Conservation (phyloP, 2,329 filamentous ascomycete genomes). For the Thermothelomyces thermophilus region DNA sequence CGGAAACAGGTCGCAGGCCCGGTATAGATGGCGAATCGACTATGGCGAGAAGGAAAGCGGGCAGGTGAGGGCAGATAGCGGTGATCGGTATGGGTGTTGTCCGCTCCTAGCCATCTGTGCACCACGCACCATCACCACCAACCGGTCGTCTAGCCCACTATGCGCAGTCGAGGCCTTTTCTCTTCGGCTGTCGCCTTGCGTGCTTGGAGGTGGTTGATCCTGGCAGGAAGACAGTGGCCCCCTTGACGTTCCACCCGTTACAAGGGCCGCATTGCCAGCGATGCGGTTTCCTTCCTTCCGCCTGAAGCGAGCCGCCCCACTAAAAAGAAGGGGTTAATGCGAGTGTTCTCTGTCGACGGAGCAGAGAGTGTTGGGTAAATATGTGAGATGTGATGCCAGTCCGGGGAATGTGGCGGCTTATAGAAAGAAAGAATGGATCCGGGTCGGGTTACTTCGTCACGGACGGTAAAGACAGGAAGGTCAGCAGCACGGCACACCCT, state of each 20-base stretch:
- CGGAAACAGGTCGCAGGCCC: neutral
- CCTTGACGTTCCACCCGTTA: constrained; percentile 17
- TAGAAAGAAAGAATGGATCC: constrained; percentile 10
- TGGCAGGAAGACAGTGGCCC: constrained; percentile 4
- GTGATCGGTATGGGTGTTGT: constrained; percentile 20
- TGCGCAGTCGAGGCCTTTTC: constrained; percentile 19
- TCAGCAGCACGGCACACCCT: constrained; percentile 25
- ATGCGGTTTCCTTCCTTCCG: constrained; percentile 23
- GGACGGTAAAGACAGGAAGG: constrained; percentile 6
- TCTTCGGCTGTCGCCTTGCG: constrained; percentile 19
- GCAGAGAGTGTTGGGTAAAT: constrained; percentile 3
- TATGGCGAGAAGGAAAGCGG: constrained; percentile 16
- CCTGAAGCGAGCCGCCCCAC: constrained; percentile 1
- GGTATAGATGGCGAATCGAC: constrained; percentile 3
- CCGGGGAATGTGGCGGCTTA: constrained; percentile 14
- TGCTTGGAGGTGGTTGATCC: constrained; percentile 19
- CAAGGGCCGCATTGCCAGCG: constrained; percentile 29
- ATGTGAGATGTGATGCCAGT: constrained; percentile 10
- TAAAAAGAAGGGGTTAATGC: constrained; percentile 7
- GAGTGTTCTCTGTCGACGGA: constrained; percentile 5
- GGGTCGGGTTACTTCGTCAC: neutral
- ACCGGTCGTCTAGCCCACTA: constrained; percentile 8
- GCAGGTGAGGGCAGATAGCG: constrained; percentile 8
- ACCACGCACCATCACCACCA: constrained; percentile 20
- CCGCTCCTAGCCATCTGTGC: constrained; percentile 26